Evolutionary conservation across 805 yeast genomes (phyloP), one percentile per base, ranked within the genome.

Genomic region (Starmera dryadoides): DNA sequence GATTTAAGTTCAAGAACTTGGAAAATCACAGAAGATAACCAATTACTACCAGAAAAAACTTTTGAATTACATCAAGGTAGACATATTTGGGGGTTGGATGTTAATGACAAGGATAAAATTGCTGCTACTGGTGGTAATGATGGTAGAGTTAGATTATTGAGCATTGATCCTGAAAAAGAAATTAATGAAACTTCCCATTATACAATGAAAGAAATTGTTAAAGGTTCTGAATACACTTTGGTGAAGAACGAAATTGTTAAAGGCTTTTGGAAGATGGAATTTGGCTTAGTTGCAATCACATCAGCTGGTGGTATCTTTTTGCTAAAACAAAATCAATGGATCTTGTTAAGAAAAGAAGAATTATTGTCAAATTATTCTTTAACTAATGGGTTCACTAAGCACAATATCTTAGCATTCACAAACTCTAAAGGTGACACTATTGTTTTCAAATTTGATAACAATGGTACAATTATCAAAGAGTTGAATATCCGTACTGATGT

Each of bases 81-180:
- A 56, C 91, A 86, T 53, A 74, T 84, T 2, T 93, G 98, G 98
- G 77, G 86, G 19, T 74, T 82, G 2, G 85, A 78, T 47, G 68
- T 77, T 0, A 68, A 71, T 33, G 68, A 66, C 25, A 50, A 55
- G 0, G 53, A 63, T 17, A 56, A 66, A 37, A 48, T 81, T 3
- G 79, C 82, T 7, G 88, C 79, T 2, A 85, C 96, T 11, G 93
- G 96, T 32, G 98, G 98, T 29, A 94, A 95, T 30, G 98, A 93
- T 61, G 97, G 97, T 0, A 75, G 84, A 48, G 60, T 89, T 2
- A 71, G 84, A 45, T 47, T 84, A 5, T 77, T 80, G 52, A 83
- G 82, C 48, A 56, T 82, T 20, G 49, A 48, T 21, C 62, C 58
- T 21, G 39, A 42, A 1, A 62, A 70, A 43, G 37, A 46, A 15